phyloP scores from a whole-genome alignment of 768 basidiomycete species.

The Leccinum broughii region DNA sequence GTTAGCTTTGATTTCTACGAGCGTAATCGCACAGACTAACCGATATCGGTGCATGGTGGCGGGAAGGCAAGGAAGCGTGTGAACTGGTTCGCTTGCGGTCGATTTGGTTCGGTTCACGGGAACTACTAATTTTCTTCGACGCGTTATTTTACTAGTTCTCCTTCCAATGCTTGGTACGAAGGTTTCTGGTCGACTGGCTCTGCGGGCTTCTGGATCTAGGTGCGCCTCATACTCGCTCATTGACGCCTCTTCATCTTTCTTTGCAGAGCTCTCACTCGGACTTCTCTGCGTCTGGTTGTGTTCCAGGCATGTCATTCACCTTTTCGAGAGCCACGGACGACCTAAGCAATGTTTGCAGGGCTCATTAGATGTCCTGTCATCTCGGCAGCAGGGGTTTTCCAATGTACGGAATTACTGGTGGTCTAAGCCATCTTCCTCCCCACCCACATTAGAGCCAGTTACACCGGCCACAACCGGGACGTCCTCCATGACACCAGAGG shows the following conservation, averaged over 20 bases:
- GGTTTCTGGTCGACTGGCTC: slow-evolving; percentile 22
- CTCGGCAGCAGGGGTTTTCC: slow-evolving; percentile 15
- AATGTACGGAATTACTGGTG: slow-evolving; percentile 35
- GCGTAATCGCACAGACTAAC: slow-evolving; percentile 13
- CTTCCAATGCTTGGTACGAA: slow-evolving; percentile 23
- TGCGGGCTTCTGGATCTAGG: slow-evolving; percentile 28
- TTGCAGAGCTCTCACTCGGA: slow-evolving; percentile 18
- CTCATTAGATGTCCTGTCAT: slow-evolving; percentile 1
- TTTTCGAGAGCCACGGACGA: background rate
- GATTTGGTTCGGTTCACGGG: slow-evolving; percentile 5
- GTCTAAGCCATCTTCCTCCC: slow-evolving; percentile 25
- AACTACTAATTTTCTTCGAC: slow-evolving; percentile 3
- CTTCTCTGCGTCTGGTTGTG: slow-evolving; percentile 10
- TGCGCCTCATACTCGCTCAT: background rate
- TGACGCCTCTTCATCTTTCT: slow-evolving; percentile 11
- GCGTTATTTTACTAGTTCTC: background rate
- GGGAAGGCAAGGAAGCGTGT: slow-evolving; percentile 10
- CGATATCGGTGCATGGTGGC: slow-evolving; percentile 27
- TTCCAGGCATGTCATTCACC: slow-evolving; percentile 22
- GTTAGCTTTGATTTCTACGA: background rate
- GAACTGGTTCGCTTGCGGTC: slow-evolving; percentile 19
- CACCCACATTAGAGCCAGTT: slow-evolving; percentile 7
- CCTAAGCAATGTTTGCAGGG: slow-evolving; percentile 14
- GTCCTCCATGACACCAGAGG: background rate
- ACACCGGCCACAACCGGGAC: background rate